phyloP scores from a whole-genome alignment of 2,329 filamentous ascomycete genomes.

The Periconia digitata region DNA sequence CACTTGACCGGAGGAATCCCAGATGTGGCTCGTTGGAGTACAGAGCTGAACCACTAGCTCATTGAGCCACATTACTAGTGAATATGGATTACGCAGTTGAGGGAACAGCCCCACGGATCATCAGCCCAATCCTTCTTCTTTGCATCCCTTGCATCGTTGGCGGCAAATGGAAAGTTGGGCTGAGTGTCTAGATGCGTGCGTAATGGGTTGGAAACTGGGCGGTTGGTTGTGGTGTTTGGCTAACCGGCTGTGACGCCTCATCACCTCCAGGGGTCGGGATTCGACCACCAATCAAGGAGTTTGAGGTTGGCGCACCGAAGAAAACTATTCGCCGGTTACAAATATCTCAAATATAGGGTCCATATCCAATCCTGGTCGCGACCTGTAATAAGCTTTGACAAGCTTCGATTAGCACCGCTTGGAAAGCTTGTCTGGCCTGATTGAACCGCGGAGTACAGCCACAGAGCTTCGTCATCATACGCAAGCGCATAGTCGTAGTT shows the following conservation, averaged over 20 bases:
- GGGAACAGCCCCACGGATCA: background rate
- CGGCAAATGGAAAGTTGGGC: background rate
- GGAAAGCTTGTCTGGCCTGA: background rate
- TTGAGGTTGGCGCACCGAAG: too few species aligned
- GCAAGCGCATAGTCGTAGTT: too few species aligned
- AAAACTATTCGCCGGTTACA: too few species aligned
- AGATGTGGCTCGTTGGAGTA: constrained; percentile 21
- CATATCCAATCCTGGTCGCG: too few species aligned
- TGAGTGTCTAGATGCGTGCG: background rate
- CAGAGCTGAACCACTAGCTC: background rate
- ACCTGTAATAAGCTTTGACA: background rate
- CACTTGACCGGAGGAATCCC: constrained; percentile 22
- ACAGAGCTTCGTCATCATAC: background rate
- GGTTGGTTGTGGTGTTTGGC: too few species aligned
- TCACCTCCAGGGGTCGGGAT: too few species aligned
- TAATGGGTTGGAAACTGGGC: background rate
- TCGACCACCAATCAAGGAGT: too few species aligned
- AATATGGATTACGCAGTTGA: constrained; percentile 19
- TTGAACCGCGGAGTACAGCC: background rate
- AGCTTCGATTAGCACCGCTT: background rate
- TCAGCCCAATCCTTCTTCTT: background rate
- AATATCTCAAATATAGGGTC: too few species aligned
- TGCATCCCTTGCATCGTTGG: background rate
- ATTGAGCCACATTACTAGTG: constrained; percentile 10
- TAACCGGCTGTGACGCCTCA: too few species aligned